Percentiles rank a stretch among this genome's conserved stretches.
Evolutionary conservation across 352 stramenopile species (phyloP).

Genomic region (Blastocystis sp.): DNA sequence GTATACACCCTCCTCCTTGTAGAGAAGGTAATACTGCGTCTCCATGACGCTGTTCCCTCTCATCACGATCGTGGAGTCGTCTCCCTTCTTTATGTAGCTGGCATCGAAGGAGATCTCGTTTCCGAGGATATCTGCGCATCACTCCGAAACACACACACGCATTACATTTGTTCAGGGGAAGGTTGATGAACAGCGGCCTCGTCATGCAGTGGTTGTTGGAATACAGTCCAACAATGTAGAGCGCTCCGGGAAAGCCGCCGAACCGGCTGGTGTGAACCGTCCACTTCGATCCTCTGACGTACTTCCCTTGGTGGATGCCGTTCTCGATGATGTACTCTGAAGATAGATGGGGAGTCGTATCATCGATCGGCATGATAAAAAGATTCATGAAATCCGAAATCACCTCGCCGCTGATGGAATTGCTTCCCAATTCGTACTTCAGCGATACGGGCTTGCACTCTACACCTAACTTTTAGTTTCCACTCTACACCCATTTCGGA

Average conservation of each 20-base stretch:
- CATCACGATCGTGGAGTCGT: slow-evolving; percentile 16
- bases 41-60: slow-evolving; percentile 60
- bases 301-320: slow-evolving; percentile 47
- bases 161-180: slow-evolving; percentile 44
- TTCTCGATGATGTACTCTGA: slow-evolving; percentile 56
- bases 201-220: slow-evolving; percentile 33
- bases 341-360: slow-evolving; percentile 14
- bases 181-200: slow-evolving; percentile 39
- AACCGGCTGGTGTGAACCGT: not conserved
- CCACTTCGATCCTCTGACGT: slow-evolving; percentile 22
- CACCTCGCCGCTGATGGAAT: slow-evolving; percentile 40
- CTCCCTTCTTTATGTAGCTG: slow-evolving; percentile 1
- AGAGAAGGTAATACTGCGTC: slow-evolving; percentile 49
- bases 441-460: not conserved
- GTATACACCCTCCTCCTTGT: not conserved
- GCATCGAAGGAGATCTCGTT: slow-evolving; percentile 51
- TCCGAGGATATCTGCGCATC: slow-evolving; percentile 15
- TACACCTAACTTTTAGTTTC: not conserved
- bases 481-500: not conserved
- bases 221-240: slow-evolving; percentile 60
- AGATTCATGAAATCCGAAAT: slow-evolving; percentile 36
- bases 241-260: slow-evolving; percentile 21
- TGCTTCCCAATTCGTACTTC: slow-evolving; percentile 24
- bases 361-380: slow-evolving; percentile 53
- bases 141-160: not conserved